phyloP scores from a whole-genome alignment of 306 rosid species.

The Rosa chinensis region DNA sequence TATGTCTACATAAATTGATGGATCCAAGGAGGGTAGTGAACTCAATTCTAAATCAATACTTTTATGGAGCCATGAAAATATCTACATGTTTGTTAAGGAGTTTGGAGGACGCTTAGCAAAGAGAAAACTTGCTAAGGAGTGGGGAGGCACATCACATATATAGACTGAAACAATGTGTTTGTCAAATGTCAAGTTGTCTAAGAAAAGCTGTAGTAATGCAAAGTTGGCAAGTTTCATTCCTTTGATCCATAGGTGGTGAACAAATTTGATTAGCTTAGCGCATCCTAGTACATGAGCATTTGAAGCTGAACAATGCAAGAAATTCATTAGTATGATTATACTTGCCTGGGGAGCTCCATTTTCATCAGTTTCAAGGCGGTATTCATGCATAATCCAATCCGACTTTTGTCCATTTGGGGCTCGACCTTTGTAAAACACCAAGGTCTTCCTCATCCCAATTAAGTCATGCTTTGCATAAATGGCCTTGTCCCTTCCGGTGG shows the following conservation, averaged over 20 bases:
- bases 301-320: background rate
- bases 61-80: too few species aligned
- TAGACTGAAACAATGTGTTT: background rate
- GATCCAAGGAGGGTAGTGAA: too few species aligned
- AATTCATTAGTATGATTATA: background rate
- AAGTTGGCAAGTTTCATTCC: background rate
- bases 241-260: background rate
- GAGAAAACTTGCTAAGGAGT: too few species aligned
- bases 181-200: background rate
- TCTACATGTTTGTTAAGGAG: too few species aligned
- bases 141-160: too few species aligned
- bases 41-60: too few species aligned
- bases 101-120: too few species aligned
- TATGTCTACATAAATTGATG: too few species aligned
- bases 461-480: conserved; percentile 80
- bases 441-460: conserved; percentile 90
- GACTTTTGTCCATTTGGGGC: conserved; percentile 99
- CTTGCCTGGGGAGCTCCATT: conserved; percentile 86
- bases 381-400: conserved; percentile 97
- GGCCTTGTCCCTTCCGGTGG: conserved; percentile 95
- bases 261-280: background rate
- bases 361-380: conserved; percentile 85
- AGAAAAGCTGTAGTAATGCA: background rate
- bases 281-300: background rate
- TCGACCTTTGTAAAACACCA: conserved; percentile 86